Evolutionary conservation across 805 yeast genomes (phyloP).

Genomic region (Barnettozyma populi): DNA sequence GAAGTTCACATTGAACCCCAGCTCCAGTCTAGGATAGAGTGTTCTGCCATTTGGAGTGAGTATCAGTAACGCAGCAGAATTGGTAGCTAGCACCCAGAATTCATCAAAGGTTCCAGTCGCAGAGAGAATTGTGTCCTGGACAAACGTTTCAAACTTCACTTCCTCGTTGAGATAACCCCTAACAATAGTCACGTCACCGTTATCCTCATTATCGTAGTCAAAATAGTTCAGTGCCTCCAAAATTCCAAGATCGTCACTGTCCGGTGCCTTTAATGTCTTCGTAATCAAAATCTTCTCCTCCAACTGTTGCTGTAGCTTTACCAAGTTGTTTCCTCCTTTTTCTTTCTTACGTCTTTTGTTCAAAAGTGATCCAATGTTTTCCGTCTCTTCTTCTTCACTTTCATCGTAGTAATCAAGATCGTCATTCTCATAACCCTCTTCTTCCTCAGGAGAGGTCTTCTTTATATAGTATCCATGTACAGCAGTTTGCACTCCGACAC

Average conservation of each 20-base stretch:
- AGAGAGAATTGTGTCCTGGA: constrained; percentile 33
- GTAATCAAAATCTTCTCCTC: constrained; percentile 11
- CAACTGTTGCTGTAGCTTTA: constrained; percentile 11
- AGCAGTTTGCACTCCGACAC: constrained; percentile 57
- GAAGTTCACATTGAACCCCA: constrained; percentile 42
- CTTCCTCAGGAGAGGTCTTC: constrained; percentile 24
- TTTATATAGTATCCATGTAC: constrained; percentile 48
- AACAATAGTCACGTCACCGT: constrained; percentile 33
- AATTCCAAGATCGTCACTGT: constrained; percentile 26
- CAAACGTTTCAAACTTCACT: constrained; percentile 36
- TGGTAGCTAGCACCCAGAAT: constrained; percentile 52
- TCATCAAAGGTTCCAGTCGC: constrained; percentile 35
- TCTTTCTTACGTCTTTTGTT: constrained; percentile 28
- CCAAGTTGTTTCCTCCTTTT: constrained; percentile 24
- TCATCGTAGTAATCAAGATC: constrained; percentile 34
- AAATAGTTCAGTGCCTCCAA: constrained; percentile 28
- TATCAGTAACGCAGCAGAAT: constrained; percentile 49
- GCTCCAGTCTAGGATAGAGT: constrained; percentile 42
- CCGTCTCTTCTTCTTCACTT: constrained; percentile 38
- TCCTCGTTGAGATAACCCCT: constrained; percentile 32
- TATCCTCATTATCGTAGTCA: constrained; percentile 28
- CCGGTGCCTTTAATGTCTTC: background rate
- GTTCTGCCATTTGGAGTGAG: constrained; percentile 41
- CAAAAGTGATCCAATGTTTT: constrained; percentile 15
- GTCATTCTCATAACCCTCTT: constrained; percentile 23